Evolutionary conservation across 2,329 filamentous ascomycete genomes (phyloP), one percentile per base, ranked within the genome.

Genomic region (Colletotrichum cordylinicola): DNA sequence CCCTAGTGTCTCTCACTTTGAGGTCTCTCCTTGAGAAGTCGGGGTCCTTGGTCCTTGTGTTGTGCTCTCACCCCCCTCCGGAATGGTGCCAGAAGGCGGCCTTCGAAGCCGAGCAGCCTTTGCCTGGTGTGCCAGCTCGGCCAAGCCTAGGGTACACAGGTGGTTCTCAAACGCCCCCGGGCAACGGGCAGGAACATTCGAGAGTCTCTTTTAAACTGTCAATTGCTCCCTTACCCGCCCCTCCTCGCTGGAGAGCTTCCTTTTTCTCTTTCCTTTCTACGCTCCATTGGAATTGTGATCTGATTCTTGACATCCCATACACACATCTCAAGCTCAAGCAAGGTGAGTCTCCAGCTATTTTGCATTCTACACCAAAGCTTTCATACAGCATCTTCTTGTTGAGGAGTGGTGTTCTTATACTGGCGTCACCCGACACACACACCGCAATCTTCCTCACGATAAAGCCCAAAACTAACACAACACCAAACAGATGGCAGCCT

Each of bases 131-230:
- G 43, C 58, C 16, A 35, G 66, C 64, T 29, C 43, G 35, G 48
- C 39, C 48, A 67, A 64, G 61, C 33, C 39, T 60, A 67, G 56
- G 55, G 69, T 73, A 52, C 55, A 61, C 43, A 60, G 60, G 60
- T 61, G 56, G 48, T 73, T 75, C 73, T 73, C 73, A 75, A 75
- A 75, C 70, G 70, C 64, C 73, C 70, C 73, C 64, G 64, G 73
- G 72, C 48, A 67, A 68, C 67, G 68, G 43, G 43, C 43, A 52
- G 43, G 43, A 69, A 60, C 31, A 65, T 60, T 75, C 52, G 56
- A n/a, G 37, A 60, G 64, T 70, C 69, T 48, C 71, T 72, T 60
- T 60, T 75, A 55, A 71, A 55, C 18, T 48, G 39, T 31, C 18
- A 48, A 33, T 72, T 62, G 39, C 62, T 67, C 64, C 65, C 64